Percentiles rank a stretch among this genome's conserved stretches.
phyloP scores from a whole-genome alignment of 768 basidiomycete genomes.

The Chlorophyllum brunneum region DNA sequence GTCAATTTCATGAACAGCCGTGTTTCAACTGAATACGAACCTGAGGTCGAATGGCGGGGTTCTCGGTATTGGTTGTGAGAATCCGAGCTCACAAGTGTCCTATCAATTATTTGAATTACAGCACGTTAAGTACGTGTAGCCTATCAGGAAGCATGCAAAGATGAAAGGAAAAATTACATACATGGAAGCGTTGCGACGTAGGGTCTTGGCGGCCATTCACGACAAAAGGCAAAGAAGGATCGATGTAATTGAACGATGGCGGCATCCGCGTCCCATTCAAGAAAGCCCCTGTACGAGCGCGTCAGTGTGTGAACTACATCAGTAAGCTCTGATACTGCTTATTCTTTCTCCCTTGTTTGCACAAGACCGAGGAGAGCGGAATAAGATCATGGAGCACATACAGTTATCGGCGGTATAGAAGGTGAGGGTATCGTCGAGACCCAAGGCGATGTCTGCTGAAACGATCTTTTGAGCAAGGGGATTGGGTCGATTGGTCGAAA shows the following conservation, averaged over 20 bases:
- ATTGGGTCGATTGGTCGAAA: slow-evolving; percentile 50
- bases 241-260: slow-evolving; percentile 38
- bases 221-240: slow-evolving; percentile 34
- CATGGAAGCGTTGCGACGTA: slow-evolving; percentile 47
- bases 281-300: slow-evolving; percentile 45
- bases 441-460: slow-evolving; percentile 43
- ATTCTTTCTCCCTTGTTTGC: neutral
- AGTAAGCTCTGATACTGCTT: too few species aligned
- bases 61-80: slow-evolving; percentile 34
- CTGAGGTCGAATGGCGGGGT: slow-evolving; percentile 43
- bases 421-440: slow-evolving; percentile 28
- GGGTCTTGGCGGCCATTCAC: slow-evolving; percentile 42
- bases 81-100: slow-evolving; percentile 41
- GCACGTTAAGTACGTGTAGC: too few species aligned
- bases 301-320: too few species aligned
- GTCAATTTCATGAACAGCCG: neutral
- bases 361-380: neutral
- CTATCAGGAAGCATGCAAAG: too few species aligned
- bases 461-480: slow-evolving; percentile 58
- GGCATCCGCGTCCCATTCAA: slow-evolving; percentile 41
- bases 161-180: slow-evolving; percentile 24
- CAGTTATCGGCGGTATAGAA: slow-evolving; percentile 55
- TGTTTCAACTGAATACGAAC: too few species aligned
- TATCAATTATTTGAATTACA: too few species aligned
- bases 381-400: slow-evolving; percentile 21